These are phyloP conservation scores for Hordeum marinum DNA, from an alignment of 176 grass and related monocot genomes.

Conservation along the genomic window DNA sequence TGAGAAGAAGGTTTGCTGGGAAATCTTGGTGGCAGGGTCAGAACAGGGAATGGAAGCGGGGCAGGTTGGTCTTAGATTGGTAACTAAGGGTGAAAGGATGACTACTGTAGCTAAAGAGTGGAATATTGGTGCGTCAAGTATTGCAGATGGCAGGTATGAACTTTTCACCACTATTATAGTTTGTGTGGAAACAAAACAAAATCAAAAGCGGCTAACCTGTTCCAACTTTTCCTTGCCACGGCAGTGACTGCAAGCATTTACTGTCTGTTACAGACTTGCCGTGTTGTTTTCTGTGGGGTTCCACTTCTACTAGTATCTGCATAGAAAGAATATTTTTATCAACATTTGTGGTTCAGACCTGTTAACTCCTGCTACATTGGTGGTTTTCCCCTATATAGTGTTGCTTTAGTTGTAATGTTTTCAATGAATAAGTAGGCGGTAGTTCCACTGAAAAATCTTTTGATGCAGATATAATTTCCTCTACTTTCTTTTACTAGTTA, in stretches of 20 bases:
- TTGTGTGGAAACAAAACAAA: background rate
- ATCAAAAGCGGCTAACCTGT: background rate
- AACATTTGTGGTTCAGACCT: slow-evolving; percentile 10
- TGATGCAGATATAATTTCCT: background rate
- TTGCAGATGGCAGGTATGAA: slow-evolving; percentile 95
- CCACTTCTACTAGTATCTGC: background rate
- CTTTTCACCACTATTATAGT: background rate
- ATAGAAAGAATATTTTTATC: background rate
- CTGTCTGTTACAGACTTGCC: background rate
- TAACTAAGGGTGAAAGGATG: slow-evolving; percentile 81
- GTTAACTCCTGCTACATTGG: slow-evolving; percentile 16
- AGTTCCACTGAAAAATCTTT: background rate
- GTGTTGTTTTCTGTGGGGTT: background rate
- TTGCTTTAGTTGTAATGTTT: slow-evolving; percentile 15
- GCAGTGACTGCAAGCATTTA: background rate
- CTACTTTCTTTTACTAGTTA: slow-evolving; percentile 8
- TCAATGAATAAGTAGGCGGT: background rate
- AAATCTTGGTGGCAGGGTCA: slow-evolving; percentile 89
- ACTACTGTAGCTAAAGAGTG: slow-evolving; percentile 95
- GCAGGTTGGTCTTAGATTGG: slow-evolving; percentile 86
- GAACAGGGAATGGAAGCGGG: slow-evolving; percentile 99
- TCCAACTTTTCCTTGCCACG: background rate
- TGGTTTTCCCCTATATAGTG: background rate
- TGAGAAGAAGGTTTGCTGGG: slow-evolving; percentile 94
- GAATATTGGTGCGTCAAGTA: slow-evolving; percentile 87